Evolutionary conservation across 352 stramenopile genomes (phyloP).

Genomic region (Elongisporangium prolatum): DNA sequence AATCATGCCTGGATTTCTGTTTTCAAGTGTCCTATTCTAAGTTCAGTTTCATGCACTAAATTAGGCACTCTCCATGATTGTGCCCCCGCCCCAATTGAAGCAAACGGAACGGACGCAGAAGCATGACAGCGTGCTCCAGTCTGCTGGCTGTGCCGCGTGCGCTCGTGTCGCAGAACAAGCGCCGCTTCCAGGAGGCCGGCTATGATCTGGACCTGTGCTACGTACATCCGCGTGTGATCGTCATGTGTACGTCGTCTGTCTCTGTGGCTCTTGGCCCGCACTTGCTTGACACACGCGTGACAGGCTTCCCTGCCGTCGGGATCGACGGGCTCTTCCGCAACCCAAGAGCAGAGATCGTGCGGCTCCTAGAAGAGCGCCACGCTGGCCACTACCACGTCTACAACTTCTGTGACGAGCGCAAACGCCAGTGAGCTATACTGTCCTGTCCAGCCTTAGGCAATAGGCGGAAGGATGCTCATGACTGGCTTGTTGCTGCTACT

Average conservation of each 20-base stretch:
- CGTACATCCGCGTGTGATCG: conserved; percentile 65
- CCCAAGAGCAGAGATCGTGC: conserved; percentile 45
- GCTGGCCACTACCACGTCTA: conserved; percentile 61
- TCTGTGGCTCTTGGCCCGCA: background rate
- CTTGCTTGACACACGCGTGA: background rate
- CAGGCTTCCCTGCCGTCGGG: conserved; percentile 54
- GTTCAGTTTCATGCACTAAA: background rate
- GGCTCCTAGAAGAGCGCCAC: conserved; percentile 49
- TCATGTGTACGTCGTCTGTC: conserved; percentile 53
- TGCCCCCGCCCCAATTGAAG: background rate
- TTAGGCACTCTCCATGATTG: background rate
- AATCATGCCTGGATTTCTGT: background rate
- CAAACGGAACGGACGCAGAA: background rate
- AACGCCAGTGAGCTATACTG: conserved; percentile 25
- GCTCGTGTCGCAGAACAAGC: conserved; percentile 79
- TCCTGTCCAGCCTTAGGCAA: background rate
- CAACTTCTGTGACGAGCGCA: conserved; percentile 67
- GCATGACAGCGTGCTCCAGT: conserved; percentile 26
- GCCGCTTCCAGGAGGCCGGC: conserved; percentile 47
- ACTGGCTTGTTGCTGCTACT: background rate
- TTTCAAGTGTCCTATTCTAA: background rate
- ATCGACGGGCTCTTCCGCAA: conserved; percentile 63
- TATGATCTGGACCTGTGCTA: conserved; percentile 74
- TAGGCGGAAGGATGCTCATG: background rate
- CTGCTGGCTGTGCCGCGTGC: conserved; percentile 47